Conservation (phyloP, 495 filamentous ascomycete genomes). For the Bryoglossum gracile region DNA sequence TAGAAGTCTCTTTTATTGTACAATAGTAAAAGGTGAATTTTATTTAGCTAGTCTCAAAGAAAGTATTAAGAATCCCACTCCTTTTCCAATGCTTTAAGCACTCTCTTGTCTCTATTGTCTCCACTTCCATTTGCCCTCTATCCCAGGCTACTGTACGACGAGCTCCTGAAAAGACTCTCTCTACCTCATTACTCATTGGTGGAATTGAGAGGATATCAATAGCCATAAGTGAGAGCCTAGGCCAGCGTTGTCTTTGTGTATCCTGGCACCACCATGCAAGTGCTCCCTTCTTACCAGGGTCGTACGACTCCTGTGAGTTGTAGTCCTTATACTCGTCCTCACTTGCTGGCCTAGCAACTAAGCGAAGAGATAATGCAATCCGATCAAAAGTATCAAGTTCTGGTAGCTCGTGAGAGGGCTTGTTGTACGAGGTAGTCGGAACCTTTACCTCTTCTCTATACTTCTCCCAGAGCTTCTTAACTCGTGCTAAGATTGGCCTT, state of each 20-base stretch:
- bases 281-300: not conserved
- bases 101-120: not conserved
- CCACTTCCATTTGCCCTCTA: not conserved
- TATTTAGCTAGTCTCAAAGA: not conserved
- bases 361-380: not conserved
- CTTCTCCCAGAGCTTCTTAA: not conserved
- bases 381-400: conserved; percentile 4
- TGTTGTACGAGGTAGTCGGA: not conserved
- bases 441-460: not conserved
- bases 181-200: not conserved
- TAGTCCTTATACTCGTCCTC: not conserved
- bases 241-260: not conserved
- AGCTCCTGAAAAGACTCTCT: not conserved
- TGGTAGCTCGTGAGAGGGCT: not conserved
- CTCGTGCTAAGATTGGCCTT: not conserved
- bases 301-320: not conserved
- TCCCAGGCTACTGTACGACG: not conserved
- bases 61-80: not conserved
- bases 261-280: not conserved
- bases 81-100: not conserved
- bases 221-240: not conserved
- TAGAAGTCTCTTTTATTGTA: not conserved
- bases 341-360: not conserved
- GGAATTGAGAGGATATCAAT: not conserved
- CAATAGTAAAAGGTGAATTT: not conserved